phyloP scores from a whole-genome alignment of 108 stramenopile genomes.

The Stephanodiscus minutulus region DNA sequence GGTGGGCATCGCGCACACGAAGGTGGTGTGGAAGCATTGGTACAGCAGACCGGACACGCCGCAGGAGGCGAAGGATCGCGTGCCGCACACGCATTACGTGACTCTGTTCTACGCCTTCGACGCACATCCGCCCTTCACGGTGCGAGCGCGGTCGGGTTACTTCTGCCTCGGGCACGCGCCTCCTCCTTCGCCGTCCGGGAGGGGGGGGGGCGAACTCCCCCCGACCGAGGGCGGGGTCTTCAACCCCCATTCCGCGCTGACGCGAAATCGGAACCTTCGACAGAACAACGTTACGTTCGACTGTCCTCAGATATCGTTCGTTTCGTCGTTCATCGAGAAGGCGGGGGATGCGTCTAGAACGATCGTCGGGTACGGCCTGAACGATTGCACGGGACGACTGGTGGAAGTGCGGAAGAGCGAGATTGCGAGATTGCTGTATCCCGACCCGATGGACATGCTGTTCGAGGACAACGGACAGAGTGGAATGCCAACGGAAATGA shows the following conservation, averaged over 20 bases:
- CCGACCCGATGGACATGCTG: slow-evolving; percentile 39
- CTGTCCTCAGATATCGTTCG: slow-evolving; percentile 62
- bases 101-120: slow-evolving; percentile 50
- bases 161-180: slow-evolving; percentile 49
- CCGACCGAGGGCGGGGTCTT: slow-evolving; percentile 29
- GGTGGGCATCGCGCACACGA: slow-evolving; percentile 49
- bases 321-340: slow-evolving; percentile 48
- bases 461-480: too few relatives aligned
- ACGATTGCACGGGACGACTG: slow-evolving; percentile 58
- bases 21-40: slow-evolving; percentile 44
- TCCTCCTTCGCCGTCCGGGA: not conserved
- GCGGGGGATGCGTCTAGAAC: slow-evolving; percentile 38
- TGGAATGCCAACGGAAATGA: too few relatives aligned
- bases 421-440: slow-evolving; percentile 40
- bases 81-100: slow-evolving; percentile 50
- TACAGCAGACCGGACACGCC: slow-evolving; percentile 20
- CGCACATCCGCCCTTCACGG: slow-evolving; percentile 38
- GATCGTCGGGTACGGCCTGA: slow-evolving; percentile 61
- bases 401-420: slow-evolving; percentile 53
- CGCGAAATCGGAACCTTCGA: slow-evolving; percentile 23
- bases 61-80: slow-evolving; percentile 26
- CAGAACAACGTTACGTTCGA: slow-evolving; percentile 42
- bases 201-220: slow-evolving; percentile 8
- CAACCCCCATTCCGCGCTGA: slow-evolving; percentile 40
- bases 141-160: slow-evolving; percentile 48